These are phyloP conservation scores for Exutisphaerella laricina DNA, from an alignment of 2,329 filamentous ascomycete genomes.

Conservation along the genomic window DNA sequence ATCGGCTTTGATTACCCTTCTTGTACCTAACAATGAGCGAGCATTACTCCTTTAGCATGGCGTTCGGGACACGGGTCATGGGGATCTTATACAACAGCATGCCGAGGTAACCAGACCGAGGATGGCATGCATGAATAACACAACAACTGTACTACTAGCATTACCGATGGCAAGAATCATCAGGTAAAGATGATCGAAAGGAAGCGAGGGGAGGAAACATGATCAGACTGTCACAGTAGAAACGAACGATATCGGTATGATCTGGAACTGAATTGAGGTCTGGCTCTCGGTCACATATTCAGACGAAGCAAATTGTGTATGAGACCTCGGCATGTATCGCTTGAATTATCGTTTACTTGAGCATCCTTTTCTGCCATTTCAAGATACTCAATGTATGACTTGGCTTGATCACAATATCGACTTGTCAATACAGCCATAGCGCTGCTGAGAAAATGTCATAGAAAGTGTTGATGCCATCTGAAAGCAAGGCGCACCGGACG, in stretches of 20 bases:
- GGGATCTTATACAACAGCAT: conserved; percentile 1
- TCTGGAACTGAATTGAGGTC: too few species aligned
- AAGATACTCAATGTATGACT: neutral
- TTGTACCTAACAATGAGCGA: conserved; percentile 13
- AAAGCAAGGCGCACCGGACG: neutral
- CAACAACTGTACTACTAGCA: conserved; percentile 7
- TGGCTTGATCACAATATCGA: too few species aligned
- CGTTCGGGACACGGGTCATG: conserved; percentile 7
- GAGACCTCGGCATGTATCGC: neutral
- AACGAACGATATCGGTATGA: too few species aligned
- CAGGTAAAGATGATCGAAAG: conserved; percentile 1
- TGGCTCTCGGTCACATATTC: too few species aligned
- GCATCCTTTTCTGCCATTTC: neutral
- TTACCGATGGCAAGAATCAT: too few species aligned
- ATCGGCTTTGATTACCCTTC: conserved; percentile 17
- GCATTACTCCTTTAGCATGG: conserved; percentile 13
- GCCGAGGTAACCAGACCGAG: conserved; percentile 3
- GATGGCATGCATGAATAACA: conserved; percentile 5
- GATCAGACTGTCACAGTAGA: conserved; percentile 11
- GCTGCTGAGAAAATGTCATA: too few species aligned
- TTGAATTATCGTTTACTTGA: neutral
- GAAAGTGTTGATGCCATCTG: too few species aligned
- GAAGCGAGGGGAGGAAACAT: neutral
- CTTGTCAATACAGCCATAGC: too few species aligned
- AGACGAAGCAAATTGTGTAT: too few species aligned